Percentiles rank a stretch among this genome's conserved stretches.
Evolutionary conservation across 805 yeast genomes (phyloP).

Genomic region (Cyberlindnera meyerae): DNA sequence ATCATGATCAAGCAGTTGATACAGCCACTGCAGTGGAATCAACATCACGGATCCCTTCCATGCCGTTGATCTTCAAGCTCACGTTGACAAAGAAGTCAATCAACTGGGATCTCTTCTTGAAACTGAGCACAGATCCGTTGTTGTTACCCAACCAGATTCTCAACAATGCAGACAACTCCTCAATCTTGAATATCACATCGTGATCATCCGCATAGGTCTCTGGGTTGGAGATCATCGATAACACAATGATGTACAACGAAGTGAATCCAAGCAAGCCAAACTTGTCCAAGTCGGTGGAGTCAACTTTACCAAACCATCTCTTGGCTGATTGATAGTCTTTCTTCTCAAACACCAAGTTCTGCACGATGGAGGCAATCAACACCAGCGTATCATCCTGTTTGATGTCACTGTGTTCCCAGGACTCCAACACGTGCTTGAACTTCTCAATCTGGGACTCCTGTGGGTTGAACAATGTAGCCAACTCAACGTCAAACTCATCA

Average conservation of each 20-base stretch:
- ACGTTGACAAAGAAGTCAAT: constrained; percentile 29
- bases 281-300: constrained; percentile 6
- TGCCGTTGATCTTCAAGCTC: constrained; percentile 23
- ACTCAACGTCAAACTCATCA: constrained; percentile 19
- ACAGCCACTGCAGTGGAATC: constrained; percentile 4
- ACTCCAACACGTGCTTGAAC: constrained; percentile 19
- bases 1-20: neutral
- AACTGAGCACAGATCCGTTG: constrained; percentile 24
- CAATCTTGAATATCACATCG: constrained; percentile 23
- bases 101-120: constrained; percentile 28
- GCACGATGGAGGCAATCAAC: constrained; percentile 26
- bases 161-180: constrained; percentile 27
- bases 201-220: constrained; percentile 13
- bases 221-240: constrained; percentile 19
- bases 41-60: constrained; percentile 12
- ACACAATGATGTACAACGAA: constrained; percentile 24
- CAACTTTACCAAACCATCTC: constrained; percentile 22
- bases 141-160: constrained; percentile 34
- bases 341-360: constrained; percentile 23
- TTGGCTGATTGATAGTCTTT: constrained; percentile 21
- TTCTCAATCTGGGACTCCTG: constrained; percentile 22
- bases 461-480: constrained; percentile 28
- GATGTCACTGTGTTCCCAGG: constrained; percentile 15
- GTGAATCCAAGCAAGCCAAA: constrained; percentile 28
- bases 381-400: constrained; percentile 24